Conservation (phyloP, 805 yeast species). For the Vanderwaltozyma tropicalis region DNA sequence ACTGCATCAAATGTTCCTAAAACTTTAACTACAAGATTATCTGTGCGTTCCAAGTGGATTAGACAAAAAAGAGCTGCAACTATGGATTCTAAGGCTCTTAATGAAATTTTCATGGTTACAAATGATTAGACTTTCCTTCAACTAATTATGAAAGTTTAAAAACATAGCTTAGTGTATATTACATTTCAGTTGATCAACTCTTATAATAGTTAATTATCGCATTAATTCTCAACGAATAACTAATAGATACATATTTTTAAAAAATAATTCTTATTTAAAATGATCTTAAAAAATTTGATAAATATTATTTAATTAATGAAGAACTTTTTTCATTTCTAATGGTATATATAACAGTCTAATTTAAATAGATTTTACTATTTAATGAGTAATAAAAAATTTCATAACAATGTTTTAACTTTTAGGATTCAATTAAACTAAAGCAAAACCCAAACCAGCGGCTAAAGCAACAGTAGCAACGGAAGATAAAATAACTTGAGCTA, state of each 20-base stretch:
- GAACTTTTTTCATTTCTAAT: too few relatives aligned
- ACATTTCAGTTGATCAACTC: not conserved
- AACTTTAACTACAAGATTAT: slow-evolving; percentile 43
- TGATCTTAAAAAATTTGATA: too few relatives aligned
- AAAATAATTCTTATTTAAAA: too few relatives aligned
- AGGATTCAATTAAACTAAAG: slow-evolving; percentile 20
- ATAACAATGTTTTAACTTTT: not conserved
- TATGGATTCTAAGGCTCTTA: slow-evolving; percentile 76
- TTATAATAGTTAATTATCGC: not conserved
- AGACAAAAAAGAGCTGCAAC: slow-evolving; percentile 87
- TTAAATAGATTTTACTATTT: not conserved
- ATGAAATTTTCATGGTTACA: slow-evolving; percentile 85
- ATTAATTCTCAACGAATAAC: not conserved
- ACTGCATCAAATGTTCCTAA: slow-evolving; percentile 17
- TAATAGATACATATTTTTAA: too few relatives aligned
- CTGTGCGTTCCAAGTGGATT: slow-evolving; percentile 80
- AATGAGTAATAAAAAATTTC: not conserved
- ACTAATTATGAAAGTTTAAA: too few relatives aligned
- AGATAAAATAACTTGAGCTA: slow-evolving; percentile 25
- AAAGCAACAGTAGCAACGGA: slow-evolving; percentile 26
- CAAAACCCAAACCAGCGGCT: slow-evolving; percentile 32
- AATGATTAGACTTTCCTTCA: slow-evolving; percentile 24
- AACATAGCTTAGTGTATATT: not conserved
- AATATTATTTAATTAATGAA: too few relatives aligned
- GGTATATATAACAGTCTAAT: not conserved